Base-by-base conservation (phyloP, 2,329 filamentous ascomycete species). In the Salinomyces thailandicus region DNA sequence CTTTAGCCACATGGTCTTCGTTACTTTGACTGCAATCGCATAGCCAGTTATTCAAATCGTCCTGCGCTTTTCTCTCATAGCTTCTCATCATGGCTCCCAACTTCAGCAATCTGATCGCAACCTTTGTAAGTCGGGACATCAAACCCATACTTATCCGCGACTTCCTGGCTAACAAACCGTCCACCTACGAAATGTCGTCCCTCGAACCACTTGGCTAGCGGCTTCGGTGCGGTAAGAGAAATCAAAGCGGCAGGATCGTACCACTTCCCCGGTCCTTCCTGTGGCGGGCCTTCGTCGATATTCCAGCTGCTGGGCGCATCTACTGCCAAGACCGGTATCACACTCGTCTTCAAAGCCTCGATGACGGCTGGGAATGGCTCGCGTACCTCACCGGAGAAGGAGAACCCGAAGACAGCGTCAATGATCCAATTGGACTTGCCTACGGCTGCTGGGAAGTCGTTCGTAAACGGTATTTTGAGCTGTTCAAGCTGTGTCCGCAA, bases 301-400 rank as follows among this genome's bases (percentile, higher is more conserved):
- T 91, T 78, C 91, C 91, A 98, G 2, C 84, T 91, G 19, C 85
- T 93, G 1, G 91, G 91, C 5, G 85, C 86, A 62, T 98, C 91
- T 15, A 98, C 84, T 2, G 85, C 82, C 2, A 91, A 79, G 0
- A 96, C 81, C 0, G 86, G 83, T 5, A 91, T 54, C 17, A 71
- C 71, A 4, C 82, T 81, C 28, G 78, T 70, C 48, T 85, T 75
- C 24, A 98, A 69, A 5, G 81, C 77, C 42, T 73, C 67, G 49
- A 98, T 93, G 11, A 95, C 81, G 0, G 71, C 70, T 1, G 80
- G 79, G 55, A 96, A 98, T 1, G 91, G 91, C 47, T 93, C 85
- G n/a, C 91, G 79, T 36, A 98, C 80, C 46, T 91, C 80, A 5
- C 87, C 89, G 2, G 79, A 80, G 64, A 98, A 98, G 42, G 82